Conservation (phyloP, 164 flowering plant genomes). For the Berberis vulgaris region DNA sequence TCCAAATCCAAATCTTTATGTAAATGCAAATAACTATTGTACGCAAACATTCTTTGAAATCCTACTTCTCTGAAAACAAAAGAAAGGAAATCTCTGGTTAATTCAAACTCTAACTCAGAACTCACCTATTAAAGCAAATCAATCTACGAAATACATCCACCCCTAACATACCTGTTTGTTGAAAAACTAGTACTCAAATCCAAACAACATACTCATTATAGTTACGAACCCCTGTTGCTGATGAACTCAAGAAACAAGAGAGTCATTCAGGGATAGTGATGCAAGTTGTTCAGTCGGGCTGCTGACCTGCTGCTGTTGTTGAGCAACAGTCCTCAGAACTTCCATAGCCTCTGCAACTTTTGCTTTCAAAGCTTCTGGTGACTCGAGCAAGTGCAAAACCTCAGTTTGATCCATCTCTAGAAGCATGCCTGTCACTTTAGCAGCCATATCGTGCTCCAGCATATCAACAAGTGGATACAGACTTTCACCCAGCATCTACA, state of each 20-base stretch:
- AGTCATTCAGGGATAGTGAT: slow-evolving; percentile 43
- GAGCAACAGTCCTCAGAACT: slow-evolving; percentile 51
- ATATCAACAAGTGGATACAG: slow-evolving; percentile 72
- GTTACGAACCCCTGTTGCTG: background rate
- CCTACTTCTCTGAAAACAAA: too few relatives aligned
- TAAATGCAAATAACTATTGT: too few relatives aligned
- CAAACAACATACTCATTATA: background rate
- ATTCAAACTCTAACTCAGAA: too few relatives aligned
- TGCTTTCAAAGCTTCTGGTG: slow-evolving; percentile 71
- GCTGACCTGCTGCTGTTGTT: slow-evolving; percentile 36
- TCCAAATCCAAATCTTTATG: too few relatives aligned
- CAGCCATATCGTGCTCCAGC: slow-evolving; percentile 65
- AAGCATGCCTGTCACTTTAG: slow-evolving; percentile 86
- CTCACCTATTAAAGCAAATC: too few relatives aligned
- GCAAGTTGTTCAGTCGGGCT: slow-evolving; percentile 52
- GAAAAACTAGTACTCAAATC: background rate
- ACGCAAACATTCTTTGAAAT: too few relatives aligned
- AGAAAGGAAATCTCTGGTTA: too few relatives aligned
- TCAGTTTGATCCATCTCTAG: slow-evolving; percentile 88
- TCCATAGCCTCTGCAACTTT: slow-evolving; percentile 84
- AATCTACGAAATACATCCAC: too few relatives aligned
- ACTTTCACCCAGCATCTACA: slow-evolving; percentile 75
- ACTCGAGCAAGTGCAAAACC: slow-evolving; percentile 71
- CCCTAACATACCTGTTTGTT: background rate
- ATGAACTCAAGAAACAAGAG: background rate